phyloP scores from a whole-genome alignment of 768 basidiomycete species.

The Hericium erinaceus region DNA sequence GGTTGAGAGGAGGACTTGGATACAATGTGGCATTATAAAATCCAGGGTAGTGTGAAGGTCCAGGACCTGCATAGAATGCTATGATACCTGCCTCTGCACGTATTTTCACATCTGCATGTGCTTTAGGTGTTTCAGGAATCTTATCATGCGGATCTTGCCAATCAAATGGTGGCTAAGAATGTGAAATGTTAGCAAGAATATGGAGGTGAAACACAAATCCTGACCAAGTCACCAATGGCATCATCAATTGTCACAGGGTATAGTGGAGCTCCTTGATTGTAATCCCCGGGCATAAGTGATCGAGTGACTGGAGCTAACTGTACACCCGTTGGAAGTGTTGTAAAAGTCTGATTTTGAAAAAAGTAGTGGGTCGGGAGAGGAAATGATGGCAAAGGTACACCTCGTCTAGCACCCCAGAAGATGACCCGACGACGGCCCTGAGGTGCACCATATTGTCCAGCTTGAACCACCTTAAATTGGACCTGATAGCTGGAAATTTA shows the following conservation, averaged over 20 bases:
- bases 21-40: neutral
- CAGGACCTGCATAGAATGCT: constrained; percentile 30
- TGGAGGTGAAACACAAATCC: constrained; percentile 18
- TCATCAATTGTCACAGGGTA: constrained; percentile 49
- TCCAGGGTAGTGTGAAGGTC: neutral
- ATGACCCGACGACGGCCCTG: constrained; percentile 62
- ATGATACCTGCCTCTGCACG: constrained; percentile 35
- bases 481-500: constrained; percentile 50
- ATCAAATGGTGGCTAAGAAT: constrained; percentile 51
- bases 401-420: constrained; percentile 56
- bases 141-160: constrained; percentile 56
- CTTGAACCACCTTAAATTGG: constrained; percentile 54
- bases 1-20: neutral
- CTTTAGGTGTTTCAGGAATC: constrained; percentile 26
- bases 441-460: constrained; percentile 64
- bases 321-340: constrained; percentile 34
- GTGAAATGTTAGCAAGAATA: neutral
- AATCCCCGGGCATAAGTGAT: constrained; percentile 1
- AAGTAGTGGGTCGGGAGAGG: constrained; percentile 56
- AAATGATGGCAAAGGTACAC: constrained; percentile 47
- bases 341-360: constrained; percentile 22
- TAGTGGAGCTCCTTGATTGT: constrained; percentile 42
- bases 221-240: constrained; percentile 61
- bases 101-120: constrained; percentile 19
- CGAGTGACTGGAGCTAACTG: neutral